Evolutionary conservation across 176 grass and related monocot genomes (phyloP), one percentile per base, ranked within the genome.

Genomic region (Chrysopogon serrulatus): DNA sequence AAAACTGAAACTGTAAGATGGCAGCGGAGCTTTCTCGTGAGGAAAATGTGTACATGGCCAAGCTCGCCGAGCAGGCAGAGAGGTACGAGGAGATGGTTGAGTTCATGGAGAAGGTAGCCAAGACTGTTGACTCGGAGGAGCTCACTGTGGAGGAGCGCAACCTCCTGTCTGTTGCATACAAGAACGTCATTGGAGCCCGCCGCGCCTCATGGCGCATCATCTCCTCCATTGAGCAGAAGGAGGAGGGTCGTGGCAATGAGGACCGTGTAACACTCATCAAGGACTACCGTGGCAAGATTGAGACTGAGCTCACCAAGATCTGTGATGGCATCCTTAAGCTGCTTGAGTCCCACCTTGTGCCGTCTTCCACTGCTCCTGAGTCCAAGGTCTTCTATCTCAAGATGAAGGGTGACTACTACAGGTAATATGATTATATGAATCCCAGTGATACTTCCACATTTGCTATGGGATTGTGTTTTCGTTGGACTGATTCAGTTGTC

Each of bases 381-480:
- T 94, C 94, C 23, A 97, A 94, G 92, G 94, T 97, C 27, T 94
- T 97, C 68, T 97, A 97, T 59, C 92, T 97, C 12, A 97, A 97
- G 80, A 94, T 94, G 92, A 97, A 94, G 92, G 94, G 94, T 61
- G 94, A 97, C 77, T 97, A 97, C 86, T 91, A 97, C 94, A 93
- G 94, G 92, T 96, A 82, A 57, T 14, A 75, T 60, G 56, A 27
- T 60, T 60, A 27, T 44, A 49, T 24, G 37, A 34, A 82, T 39
- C 16, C 24, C 19, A 34, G 4, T 63, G 1, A 7, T 66, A 26
- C 27, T 68, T 82, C 15, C 73, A 10, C 13, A 48, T 68, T 77
- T 42, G 30, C 82, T 65, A 17, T 26, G 10, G 32, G 9, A 53
- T 45, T 48, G 6, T 80, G 17, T 66, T 84, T 71, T 60, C n/a